These are phyloP conservation scores for Erucastrum elatum DNA, from an alignment of 345 rosid genomes.

Conservation along the genomic window DNA sequence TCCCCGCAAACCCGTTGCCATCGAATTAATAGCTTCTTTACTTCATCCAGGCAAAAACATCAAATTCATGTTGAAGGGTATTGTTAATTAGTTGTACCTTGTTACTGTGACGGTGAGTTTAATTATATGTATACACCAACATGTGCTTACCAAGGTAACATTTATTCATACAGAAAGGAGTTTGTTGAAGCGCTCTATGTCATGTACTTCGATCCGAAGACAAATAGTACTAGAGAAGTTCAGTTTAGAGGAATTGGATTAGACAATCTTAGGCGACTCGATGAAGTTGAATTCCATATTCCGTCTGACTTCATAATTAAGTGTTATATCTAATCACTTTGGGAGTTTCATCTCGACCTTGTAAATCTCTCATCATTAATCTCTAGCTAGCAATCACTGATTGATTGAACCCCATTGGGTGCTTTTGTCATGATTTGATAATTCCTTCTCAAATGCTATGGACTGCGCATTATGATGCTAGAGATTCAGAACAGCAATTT, in stretches of 20 bases:
- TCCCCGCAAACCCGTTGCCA: background rate
- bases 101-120: background rate
- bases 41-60: too few species aligned
- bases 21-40: background rate
- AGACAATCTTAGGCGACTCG: background rate
- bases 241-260: background rate
- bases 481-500: background rate
- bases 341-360: constrained; percentile 2
- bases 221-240: background rate
- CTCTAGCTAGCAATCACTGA: background rate
- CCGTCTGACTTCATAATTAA: too few species aligned
- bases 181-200: background rate
- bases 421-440: background rate
- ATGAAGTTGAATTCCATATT: background rate
- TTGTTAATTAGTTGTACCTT: background rate
- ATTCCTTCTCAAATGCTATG: background rate
- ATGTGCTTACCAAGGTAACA: background rate
- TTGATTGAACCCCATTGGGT: background rate
- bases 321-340: background rate
- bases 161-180: background rate
- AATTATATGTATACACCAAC: background rate
- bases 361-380: background rate
- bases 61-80: background rate
- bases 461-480: background rate
- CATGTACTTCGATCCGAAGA: background rate